These are phyloP conservation scores for Suhomyces bokatorum DNA, from an alignment of 1,139 yeast species.

Conservation along the genomic window DNA sequence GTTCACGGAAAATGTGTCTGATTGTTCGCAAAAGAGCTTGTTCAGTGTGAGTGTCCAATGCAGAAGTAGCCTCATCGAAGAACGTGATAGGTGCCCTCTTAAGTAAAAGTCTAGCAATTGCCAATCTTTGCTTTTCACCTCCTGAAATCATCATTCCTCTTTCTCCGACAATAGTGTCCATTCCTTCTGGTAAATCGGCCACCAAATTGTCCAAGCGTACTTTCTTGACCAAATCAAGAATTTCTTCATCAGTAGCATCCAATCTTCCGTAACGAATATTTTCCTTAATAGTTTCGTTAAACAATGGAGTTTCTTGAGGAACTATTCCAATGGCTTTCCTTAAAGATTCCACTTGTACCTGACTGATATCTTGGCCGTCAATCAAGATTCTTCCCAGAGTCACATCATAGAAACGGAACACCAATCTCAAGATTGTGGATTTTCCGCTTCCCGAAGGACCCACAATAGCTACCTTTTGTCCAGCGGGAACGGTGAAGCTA, in stretches of 20 bases:
- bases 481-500: slow-evolving; percentile 84
- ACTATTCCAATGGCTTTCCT: slow-evolving; percentile 83
- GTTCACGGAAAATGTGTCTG: slow-evolving; percentile 56
- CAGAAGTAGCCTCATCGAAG: slow-evolving; percentile 96
- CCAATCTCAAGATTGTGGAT: slow-evolving; percentile 80
- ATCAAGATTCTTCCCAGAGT: slow-evolving; percentile 73
- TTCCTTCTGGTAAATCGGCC: slow-evolving; percentile 76
- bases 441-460: slow-evolving; percentile 97
- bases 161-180: slow-evolving; percentile 91
- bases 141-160: slow-evolving; percentile 98
- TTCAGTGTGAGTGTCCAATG: slow-evolving; percentile 95
- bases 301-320: slow-evolving; percentile 96
- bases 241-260: slow-evolving; percentile 72
- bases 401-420: slow-evolving; percentile 85
- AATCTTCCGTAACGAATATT: slow-evolving; percentile 86
- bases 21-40: slow-evolving; percentile 78
- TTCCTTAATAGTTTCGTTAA: slow-evolving; percentile 86
- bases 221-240: slow-evolving; percentile 57
- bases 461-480: slow-evolving; percentile 86
- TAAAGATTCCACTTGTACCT: slow-evolving; percentile 73
- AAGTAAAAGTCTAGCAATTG: slow-evolving; percentile 82
- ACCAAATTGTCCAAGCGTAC: slow-evolving; percentile 72
- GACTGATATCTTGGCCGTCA: slow-evolving; percentile 86
- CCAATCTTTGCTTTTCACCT: slow-evolving; percentile 95
- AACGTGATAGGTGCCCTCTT: slow-evolving; percentile 89